A percentile compares a stretch with the other conserved stretches of the same genome.
phyloP scores from a whole-genome alignment of 2,329 filamentous ascomycete genomes.

The Alternaria triticimaculans region DNA sequence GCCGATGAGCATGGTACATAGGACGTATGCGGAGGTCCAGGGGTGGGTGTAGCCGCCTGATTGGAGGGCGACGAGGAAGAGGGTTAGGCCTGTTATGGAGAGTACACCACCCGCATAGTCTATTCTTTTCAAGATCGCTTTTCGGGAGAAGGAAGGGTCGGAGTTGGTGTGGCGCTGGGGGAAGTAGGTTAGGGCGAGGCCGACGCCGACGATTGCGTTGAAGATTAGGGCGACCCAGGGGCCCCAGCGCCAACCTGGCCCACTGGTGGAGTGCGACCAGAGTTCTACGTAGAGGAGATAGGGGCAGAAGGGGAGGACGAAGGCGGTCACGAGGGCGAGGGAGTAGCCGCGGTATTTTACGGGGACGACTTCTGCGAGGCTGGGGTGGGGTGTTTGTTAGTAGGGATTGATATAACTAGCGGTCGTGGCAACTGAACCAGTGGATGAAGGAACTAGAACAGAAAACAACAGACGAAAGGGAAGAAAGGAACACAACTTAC shows the following conservation, averaged over 20 bases:
- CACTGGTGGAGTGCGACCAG: slow-evolving; percentile 33
- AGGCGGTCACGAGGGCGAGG: slow-evolving; percentile 41
- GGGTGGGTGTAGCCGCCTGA: slow-evolving; percentile 50
- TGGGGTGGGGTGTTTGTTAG: slow-evolving; percentile 8
- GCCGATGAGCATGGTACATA: slow-evolving; percentile 47
- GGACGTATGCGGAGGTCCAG: slow-evolving; percentile 48
- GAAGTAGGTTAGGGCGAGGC: slow-evolving; percentile 42
- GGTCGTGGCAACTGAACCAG: not conserved
- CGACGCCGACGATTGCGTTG: slow-evolving; percentile 40
- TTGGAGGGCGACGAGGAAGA: slow-evolving; percentile 51
- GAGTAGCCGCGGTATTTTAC: slow-evolving; percentile 45
- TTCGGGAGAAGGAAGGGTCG: slow-evolving; percentile 7
- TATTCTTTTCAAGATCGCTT: not conserved
- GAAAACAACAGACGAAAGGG: not conserved
- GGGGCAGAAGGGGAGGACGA: slow-evolving; percentile 46
- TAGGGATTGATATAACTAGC: not conserved
- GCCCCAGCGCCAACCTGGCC: slow-evolving; percentile 43
- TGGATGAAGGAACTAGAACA: not conserved
- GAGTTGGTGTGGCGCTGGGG: slow-evolving; percentile 37
- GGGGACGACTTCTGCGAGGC: slow-evolving; percentile 43
- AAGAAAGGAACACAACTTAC: slow-evolving; percentile 18
- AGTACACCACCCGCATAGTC: slow-evolving; percentile 23
- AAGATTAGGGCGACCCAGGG: slow-evolving; percentile 45
- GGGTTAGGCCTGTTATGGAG: slow-evolving; percentile 40
- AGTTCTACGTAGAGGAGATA: slow-evolving; percentile 42